Evolutionary conservation across 2,329 filamentous ascomycete genomes (phyloP), one percentile per base, ranked within the genome.

Genomic region (Cercospora canescens): DNA sequence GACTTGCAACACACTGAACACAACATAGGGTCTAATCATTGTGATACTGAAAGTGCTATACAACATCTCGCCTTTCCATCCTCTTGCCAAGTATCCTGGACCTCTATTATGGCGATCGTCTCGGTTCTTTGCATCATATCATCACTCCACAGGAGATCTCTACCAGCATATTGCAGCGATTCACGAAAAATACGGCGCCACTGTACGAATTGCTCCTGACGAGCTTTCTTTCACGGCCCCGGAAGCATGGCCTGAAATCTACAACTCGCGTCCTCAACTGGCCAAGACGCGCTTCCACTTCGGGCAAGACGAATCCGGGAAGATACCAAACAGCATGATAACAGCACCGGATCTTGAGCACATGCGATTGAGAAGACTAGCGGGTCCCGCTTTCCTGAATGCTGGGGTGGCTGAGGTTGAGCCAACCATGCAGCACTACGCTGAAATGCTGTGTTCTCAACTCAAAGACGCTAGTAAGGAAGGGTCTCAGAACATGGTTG

Each of bases 401-500:
- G 56, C 69, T 26, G 67, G 70, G 3, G 63, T 72, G 12, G 56
- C 64, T 4, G 70, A 72, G 30, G 70, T 72, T 26, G 70, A 72
- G 55, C 67, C 69, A 12, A 66, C 69, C 5, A 55, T 72, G 37
- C 70, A 72, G 63, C 62, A 71, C 32, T 71, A 72, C n/a, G 39
- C 58, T 12, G 63, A 72, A 12, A 63, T 68, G 12, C 61, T 72
- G 1, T 71, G 69, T 48, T 60, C 54, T 11, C 62, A 69, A 28
- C 66, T 72, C 28, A 60, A 62, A 16, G 62, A 60, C 8, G 69
- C 67, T 1, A 66, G 69, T 45, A 62, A 89, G 72, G 86, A 88
- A 39, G 81, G 95, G 75, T 95, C 96, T 74, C 84, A 88, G 64
- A 83, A 85, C 37, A 86, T 93, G 60, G 88, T 86, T 0, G 85